Conservation (phyloP, 257 asterid genomes). For the Plantago ovata region DNA sequence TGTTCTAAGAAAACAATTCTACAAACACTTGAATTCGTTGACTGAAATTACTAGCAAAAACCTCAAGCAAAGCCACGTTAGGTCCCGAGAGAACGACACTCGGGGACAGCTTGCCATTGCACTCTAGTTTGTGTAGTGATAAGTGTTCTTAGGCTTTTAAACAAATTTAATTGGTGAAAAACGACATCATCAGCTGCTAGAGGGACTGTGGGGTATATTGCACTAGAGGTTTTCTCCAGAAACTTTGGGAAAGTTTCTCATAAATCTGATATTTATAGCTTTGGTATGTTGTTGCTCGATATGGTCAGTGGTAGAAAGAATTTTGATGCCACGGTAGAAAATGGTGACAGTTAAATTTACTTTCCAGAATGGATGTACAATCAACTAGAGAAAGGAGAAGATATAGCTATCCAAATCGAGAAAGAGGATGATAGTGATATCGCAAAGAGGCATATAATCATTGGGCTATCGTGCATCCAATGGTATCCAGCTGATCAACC, state of each 20-base stretch:
- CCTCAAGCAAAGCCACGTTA: too few relatives aligned
- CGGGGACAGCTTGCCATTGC: too few relatives aligned
- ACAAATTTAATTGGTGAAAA: too few relatives aligned
- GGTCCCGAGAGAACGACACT: too few relatives aligned
- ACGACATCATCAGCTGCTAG: too few relatives aligned
- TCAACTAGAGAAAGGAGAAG: conserved; percentile 66
- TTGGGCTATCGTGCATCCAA: conserved; percentile 77
- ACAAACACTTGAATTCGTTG: too few relatives aligned
- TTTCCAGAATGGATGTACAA: conserved; percentile 79
- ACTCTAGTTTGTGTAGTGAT: too few relatives aligned
- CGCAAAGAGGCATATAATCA: conserved; percentile 56
- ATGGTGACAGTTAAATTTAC: conserved; percentile 37
- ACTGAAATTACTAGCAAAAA: too few relatives aligned
- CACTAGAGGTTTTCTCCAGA: conserved; percentile 77
- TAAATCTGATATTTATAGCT: conserved; percentile 66
- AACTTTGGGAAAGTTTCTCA: conserved; percentile 70
- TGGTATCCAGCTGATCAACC: conserved; percentile 83
- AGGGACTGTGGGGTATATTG: conserved; percentile 73
- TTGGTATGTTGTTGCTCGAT: conserved; percentile 69
- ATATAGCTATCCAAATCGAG: conserved; percentile 46
- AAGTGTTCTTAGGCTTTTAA: too few relatives aligned
- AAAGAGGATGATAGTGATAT: conserved; percentile 38
- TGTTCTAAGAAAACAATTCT: too few relatives aligned
- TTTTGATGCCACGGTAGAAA: conserved; percentile 21
- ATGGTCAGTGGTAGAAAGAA: conserved; percentile 62